A percentile compares a stretch with the other conserved stretches of the same genome.
These are phyloP conservation scores for Argentina anserina DNA, from an alignment of 306 rosid genomes.

Conservation along the genomic window DNA sequence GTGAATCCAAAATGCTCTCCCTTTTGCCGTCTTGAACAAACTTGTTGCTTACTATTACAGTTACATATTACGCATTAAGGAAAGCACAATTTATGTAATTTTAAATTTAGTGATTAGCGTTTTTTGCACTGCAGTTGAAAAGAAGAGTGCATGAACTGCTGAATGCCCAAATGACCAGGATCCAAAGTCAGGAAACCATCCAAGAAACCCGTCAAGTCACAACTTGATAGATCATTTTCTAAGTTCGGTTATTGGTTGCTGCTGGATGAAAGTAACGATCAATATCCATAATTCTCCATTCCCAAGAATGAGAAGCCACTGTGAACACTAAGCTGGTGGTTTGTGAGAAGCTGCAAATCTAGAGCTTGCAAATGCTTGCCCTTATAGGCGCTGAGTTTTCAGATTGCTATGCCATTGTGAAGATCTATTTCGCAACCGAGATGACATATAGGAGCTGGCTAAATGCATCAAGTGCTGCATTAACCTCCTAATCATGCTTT, in stretches of 20 bases:
- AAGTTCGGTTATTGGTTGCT: not conserved
- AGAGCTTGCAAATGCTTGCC: not conserved
- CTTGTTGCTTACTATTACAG: not conserved
- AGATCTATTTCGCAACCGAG: not conserved
- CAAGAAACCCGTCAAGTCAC: slow-evolving; percentile 15
- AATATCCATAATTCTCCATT: not conserved
- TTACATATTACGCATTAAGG: not conserved
- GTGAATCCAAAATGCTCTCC: not conserved
- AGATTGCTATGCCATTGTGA: not conserved
- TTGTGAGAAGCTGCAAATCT: not conserved
- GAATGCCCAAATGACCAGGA: slow-evolving; percentile 56
- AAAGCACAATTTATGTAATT: not conserved
- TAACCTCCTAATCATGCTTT: not conserved
- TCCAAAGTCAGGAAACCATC: slow-evolving; percentile 28
- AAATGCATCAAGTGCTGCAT: not conserved
- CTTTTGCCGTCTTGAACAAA: not conserved
- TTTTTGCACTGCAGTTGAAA: slow-evolving; percentile 55
- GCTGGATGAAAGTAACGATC: not conserved
- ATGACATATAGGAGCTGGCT: not conserved
- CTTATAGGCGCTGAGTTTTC: not conserved
- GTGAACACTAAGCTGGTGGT: not conserved
- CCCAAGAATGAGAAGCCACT: not conserved
- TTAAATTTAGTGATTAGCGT: not conserved
- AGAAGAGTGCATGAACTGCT: slow-evolving; percentile 68
- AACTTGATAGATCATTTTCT: not conserved